Conservation (phyloP, 2,329 filamentous ascomycete genomes). For the Hortaea werneckii region DNA sequence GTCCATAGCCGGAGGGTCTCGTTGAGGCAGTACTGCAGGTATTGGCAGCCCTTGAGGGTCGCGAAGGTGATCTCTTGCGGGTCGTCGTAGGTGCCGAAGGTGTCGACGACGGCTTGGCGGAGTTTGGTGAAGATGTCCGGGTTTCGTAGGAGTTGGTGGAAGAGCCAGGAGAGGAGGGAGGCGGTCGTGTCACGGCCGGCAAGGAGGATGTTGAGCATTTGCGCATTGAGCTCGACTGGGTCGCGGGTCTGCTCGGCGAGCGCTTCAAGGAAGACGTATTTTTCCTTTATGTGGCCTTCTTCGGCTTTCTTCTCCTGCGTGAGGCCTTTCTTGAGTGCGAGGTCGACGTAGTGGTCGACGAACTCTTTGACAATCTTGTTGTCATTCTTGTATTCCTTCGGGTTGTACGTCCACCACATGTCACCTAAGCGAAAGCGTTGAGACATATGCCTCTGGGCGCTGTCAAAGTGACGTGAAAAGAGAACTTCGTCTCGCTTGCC, state of each 20-base stretch:
- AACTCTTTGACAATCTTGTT: constrained; percentile 31
- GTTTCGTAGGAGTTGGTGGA: constrained; percentile 43
- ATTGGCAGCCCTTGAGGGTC: constrained; percentile 63
- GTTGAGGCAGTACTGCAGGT: constrained; percentile 40
- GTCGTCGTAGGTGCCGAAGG: constrained; percentile 36
- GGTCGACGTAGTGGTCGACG: constrained; percentile 36
- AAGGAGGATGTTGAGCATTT: constrained; percentile 53
- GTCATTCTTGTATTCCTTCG: constrained; percentile 29
- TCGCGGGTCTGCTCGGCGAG: constrained; percentile 37
- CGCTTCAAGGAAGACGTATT: constrained; percentile 38
- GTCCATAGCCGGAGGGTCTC: constrained; percentile 63
- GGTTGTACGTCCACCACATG: constrained; percentile 26
- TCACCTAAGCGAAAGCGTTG: constrained; percentile 28
- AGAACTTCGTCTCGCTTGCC: constrained; percentile 19
- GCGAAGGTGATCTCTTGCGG: constrained; percentile 39
- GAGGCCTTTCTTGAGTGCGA: constrained; percentile 29
- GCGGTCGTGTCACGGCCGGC: constrained; percentile 54
- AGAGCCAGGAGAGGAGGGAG: constrained; percentile 42
- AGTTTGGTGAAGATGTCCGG: constrained; percentile 40
- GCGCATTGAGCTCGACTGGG: constrained; percentile 32
- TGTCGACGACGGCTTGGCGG: constrained; percentile 38
- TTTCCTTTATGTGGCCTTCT: constrained; percentile 23
- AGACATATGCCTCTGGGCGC: constrained; percentile 29
- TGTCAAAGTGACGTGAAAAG: constrained; percentile 36
- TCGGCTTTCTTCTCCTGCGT: constrained; percentile 11